phyloP scores from a whole-genome alignment of 164 flowering plant species.

The Stephania yunnanensis region DNA sequence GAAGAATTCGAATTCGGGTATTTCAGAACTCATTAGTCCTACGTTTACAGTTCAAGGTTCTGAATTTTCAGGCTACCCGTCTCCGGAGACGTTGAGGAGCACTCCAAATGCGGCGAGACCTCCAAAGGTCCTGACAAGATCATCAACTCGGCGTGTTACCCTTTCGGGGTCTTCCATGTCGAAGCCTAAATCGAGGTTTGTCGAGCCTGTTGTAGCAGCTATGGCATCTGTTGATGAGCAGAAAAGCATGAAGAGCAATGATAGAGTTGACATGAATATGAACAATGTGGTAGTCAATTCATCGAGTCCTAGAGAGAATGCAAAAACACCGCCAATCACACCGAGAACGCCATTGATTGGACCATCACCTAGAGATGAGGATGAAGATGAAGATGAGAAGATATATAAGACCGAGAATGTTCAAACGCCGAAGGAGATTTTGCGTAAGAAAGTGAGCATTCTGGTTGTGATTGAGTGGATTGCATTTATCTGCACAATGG shows the following conservation, averaged over 20 bases:
- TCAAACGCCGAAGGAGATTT: conserved; percentile 7
- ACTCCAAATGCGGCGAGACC: conserved; percentile 29
- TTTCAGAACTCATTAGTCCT: neutral
- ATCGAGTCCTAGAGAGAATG: conserved; percentile 6
- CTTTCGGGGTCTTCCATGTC: conserved; percentile 25
- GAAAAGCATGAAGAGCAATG: conserved; percentile 7
- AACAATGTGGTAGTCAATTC: neutral
- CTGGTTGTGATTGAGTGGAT: conserved; percentile 41
- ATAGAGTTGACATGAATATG: neutral
- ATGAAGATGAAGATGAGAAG: conserved; percentile 60
- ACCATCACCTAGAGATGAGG: conserved; percentile 31
- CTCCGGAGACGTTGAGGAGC: conserved; percentile 24
- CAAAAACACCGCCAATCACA: conserved; percentile 21
- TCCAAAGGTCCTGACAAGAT: conserved; percentile 19
- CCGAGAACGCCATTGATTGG: conserved; percentile 37
- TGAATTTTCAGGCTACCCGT: conserved; percentile 17
- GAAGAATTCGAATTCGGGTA: neutral
- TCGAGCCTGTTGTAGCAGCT: conserved; percentile 24
- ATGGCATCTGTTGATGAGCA: conserved; percentile 4
- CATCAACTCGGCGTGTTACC: conserved; percentile 9
- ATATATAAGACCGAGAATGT: conserved; percentile 32
- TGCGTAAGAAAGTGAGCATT: conserved; percentile 30
- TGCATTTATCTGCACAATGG: conserved; percentile 32
- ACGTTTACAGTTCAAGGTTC: conserved; percentile 18
- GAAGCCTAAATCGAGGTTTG: conserved; percentile 44